Evolutionary conservation across 352 stramenopile genomes (phyloP), one percentile per base, ranked within the genome.

Genomic region (Phytophthora lateralis): DNA sequence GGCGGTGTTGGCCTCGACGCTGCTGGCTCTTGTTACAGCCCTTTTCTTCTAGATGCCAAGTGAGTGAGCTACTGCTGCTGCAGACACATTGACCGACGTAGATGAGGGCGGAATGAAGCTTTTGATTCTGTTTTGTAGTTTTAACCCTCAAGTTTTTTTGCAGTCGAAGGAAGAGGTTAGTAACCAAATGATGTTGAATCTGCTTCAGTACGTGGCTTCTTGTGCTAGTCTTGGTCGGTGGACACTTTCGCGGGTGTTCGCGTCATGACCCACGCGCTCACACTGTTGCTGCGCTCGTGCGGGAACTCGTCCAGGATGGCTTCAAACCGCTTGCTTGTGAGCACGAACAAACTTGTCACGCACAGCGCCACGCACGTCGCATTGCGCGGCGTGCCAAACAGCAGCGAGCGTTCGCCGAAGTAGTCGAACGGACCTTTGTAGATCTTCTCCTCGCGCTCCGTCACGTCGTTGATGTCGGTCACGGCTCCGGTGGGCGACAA

Each of bases 361-460:
- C 81, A 90, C 4, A 90, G 57, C 21, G 83, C 79, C 34, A 85
- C 66, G 55, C 81, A 90, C 45, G 79, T 91, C 43, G 78, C 81
- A 44, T 80, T 89, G 21, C 81, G 78, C 12, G 83, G 81, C 12
- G 78, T 91, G 21, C 80, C 82, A 41, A 90, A 88, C 9, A 92
- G 70, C 51, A 92, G 65, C 35, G 79, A 91, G 38, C 75, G 76
- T 67, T 92, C 83, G 35, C 83, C 83, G 50, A 92, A 90, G 63
- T 84, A 90, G 61, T 92, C 83, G 60, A 85, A 90, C 41, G 79
- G 75, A 2, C 79, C 81, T 51, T 90, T 90, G 54, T 91, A 75
- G 54, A 88, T 82, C 66, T 85, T 86, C 56, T 83, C 66, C 50
- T 77, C 73, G n/a, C 70, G 57, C 58, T 80, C 65, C 34, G 56